phyloP scores from a whole-genome alignment of 2,329 filamentous ascomycete species.

The Orbilia blumenaviensis region DNA sequence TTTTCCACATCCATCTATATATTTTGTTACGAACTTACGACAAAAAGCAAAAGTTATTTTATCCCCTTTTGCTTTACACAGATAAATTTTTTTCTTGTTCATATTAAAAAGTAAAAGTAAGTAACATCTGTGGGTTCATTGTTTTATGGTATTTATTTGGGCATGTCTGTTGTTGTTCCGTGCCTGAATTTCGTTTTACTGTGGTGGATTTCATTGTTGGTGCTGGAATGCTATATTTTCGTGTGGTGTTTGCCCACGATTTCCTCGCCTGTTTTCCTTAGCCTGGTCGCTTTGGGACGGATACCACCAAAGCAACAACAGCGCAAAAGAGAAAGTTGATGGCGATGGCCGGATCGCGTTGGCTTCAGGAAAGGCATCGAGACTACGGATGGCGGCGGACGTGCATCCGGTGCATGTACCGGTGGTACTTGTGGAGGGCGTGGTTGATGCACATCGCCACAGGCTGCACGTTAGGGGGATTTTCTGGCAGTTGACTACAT shows the following conservation, averaged over 20 bases:
- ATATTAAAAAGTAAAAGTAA: slow-evolving; percentile 21
- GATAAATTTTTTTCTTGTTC: not conserved
- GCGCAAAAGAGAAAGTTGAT: slow-evolving; percentile 8
- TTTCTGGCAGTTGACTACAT: not conserved
- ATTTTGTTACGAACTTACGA: slow-evolving; percentile 17
- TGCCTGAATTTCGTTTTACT: slow-evolving; percentile 45
- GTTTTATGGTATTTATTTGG: slow-evolving; percentile 50
- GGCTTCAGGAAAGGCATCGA: not conserved
- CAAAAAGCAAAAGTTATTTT: slow-evolving; percentile 32
- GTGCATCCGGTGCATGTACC: not conserved
- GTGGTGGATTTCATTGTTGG: slow-evolving; percentile 50
- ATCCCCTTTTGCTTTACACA: slow-evolving; percentile 32
- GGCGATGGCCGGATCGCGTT: not conserved
- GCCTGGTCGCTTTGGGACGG: not conserved
- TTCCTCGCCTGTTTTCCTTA: not conserved
- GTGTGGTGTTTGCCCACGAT: slow-evolving; percentile 1
- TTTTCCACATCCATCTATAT: slow-evolving; percentile 19
- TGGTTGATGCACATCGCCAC: not conserved
- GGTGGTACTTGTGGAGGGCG: not conserved
- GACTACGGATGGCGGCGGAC: not conserved
- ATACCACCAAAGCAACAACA: not conserved
- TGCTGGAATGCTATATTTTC: slow-evolving; percentile 30
- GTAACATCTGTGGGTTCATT: slow-evolving; percentile 51
- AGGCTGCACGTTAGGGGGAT: not conserved
- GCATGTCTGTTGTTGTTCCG: slow-evolving; percentile 26